These are phyloP conservation scores for Juncus inflexus DNA, from an alignment of 176 grass and related monocot genomes.

Conservation along the genomic window DNA sequence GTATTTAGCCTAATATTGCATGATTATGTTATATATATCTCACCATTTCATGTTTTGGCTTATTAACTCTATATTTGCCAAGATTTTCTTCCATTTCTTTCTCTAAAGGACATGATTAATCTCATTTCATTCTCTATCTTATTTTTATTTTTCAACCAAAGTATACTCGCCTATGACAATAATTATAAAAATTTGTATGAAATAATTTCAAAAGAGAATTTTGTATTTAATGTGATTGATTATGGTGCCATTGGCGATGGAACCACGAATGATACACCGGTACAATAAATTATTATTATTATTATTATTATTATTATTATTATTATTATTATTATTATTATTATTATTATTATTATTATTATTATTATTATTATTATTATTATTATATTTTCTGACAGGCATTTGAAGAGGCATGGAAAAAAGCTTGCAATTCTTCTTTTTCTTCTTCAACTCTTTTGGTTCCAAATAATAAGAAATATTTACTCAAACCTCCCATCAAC, in stretches of 20 bases:
- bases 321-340: neutral
- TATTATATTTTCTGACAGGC: slow-evolving; percentile 13
- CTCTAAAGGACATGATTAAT: too few relatives aligned
- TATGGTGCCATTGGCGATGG: slow-evolving; percentile 42
- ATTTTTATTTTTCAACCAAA: too few relatives aligned
- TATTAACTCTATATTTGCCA: too few relatives aligned
- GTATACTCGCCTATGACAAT: too few relatives aligned
- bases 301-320: neutral
- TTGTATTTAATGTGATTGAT: slow-evolving; percentile 32
- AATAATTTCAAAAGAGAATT: too few relatives aligned
- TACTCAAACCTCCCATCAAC: slow-evolving; percentile 25
- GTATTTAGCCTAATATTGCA: too few relatives aligned
- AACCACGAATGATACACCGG: slow-evolving; percentile 32
- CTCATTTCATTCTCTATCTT: too few relatives aligned
- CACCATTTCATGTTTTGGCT: too few relatives aligned
- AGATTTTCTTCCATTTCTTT: too few relatives aligned
- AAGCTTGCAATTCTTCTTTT: slow-evolving; percentile 38
- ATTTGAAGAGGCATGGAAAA: slow-evolving; percentile 32
- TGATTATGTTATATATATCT: too few relatives aligned
- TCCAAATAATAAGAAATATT: slow-evolving; percentile 35
- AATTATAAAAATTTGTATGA: too few relatives aligned
- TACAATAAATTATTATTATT: neutral
- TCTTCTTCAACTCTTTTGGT: slow-evolving; percentile 34
- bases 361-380: neutral
- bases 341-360: slow-evolving; percentile 10